phyloP scores from a whole-genome alignment of 306 rosid species.

The Elaeagnus macrophylla region DNA sequence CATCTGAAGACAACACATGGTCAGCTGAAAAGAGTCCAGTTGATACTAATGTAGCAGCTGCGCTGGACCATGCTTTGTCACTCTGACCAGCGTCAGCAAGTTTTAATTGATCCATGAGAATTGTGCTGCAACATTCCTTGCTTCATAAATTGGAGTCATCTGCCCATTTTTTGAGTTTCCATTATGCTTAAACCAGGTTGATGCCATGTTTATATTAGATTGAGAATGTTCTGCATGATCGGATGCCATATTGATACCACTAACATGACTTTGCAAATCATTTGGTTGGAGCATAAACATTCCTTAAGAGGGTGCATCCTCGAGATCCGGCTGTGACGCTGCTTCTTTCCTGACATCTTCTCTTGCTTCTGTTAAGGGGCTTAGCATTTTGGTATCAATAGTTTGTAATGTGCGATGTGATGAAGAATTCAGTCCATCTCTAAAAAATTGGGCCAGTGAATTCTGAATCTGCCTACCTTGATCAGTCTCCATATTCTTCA shows the following conservation, averaged over 20 bases:
- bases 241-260: slow-evolving; percentile 19
- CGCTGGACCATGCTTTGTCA: slow-evolving; percentile 26
- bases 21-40: slow-evolving; percentile 21
- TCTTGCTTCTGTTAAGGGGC: slow-evolving; percentile 26
- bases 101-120: slow-evolving; percentile 23
- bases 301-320: slow-evolving; percentile 22
- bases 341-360: slow-evolving; percentile 23
- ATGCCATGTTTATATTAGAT: slow-evolving; percentile 16
- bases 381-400: slow-evolving; percentile 19
- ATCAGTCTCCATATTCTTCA: slow-evolving; percentile 27
- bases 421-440: slow-evolving; percentile 21
- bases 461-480: slow-evolving; percentile 21
- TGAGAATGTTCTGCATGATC: slow-evolving; percentile 22
- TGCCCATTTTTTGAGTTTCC: slow-evolving; percentile 31
- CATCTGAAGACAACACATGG: slow-evolving; percentile 16
- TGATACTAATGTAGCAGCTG: slow-evolving; percentile 16
- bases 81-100: slow-evolving; percentile 24
- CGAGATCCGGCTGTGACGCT: slow-evolving; percentile 19
- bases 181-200: slow-evolving; percentile 36
- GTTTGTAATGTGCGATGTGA: slow-evolving; percentile 15
- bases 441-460: background rate
- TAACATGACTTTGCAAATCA: slow-evolving; percentile 24
- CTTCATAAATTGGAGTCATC: slow-evolving; percentile 26
- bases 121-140: slow-evolving; percentile 21
- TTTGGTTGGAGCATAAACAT: slow-evolving; percentile 21